A percentile compares a stretch with the other conserved stretches of the same genome.
These are phyloP conservation scores for Asclepias syriaca DNA, from an alignment of 257 asterid species.

Conservation along the genomic window DNA sequence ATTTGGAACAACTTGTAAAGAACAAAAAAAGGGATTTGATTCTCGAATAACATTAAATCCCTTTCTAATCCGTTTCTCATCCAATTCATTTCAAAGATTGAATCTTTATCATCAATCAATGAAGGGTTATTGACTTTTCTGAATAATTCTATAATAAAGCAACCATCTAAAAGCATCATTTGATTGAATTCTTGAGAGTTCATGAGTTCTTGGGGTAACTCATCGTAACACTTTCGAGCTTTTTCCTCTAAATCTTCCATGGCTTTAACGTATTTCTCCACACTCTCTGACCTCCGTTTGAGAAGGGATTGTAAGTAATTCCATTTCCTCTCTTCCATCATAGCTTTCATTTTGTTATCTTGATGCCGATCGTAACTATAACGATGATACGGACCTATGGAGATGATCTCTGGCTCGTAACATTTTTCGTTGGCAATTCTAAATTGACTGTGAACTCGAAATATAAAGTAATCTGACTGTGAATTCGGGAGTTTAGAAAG, in stretches of 20 bases:
- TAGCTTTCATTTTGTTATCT: not conserved
- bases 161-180: too few species aligned
- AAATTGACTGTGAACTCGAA: conserved; percentile 21
- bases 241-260: not conserved
- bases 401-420: conserved; percentile 29
- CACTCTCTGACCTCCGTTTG: not conserved
- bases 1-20: too few species aligned
- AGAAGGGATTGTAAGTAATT: not conserved
- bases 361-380: not conserved
- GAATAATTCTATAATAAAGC: too few species aligned
- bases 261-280: not conserved
- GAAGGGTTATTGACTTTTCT: too few species aligned
- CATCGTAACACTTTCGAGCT: conserved; percentile 23
- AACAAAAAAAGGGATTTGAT: too few species aligned
- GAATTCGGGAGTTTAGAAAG: not conserved
- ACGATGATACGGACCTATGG: conserved; percentile 39
- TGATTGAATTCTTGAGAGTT: too few species aligned
- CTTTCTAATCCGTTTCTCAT: too few species aligned
- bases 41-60: too few species aligned
- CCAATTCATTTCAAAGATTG: too few species aligned
- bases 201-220: not conserved
- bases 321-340: conserved; percentile 30
- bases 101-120: too few species aligned
- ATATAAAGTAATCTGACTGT: conserved; percentile 17
- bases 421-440: conserved; percentile 20